These are phyloP conservation scores for Byssoonygena ceratinophila DNA, from an alignment of 2,329 filamentous ascomycete genomes.

Conservation along the genomic window DNA sequence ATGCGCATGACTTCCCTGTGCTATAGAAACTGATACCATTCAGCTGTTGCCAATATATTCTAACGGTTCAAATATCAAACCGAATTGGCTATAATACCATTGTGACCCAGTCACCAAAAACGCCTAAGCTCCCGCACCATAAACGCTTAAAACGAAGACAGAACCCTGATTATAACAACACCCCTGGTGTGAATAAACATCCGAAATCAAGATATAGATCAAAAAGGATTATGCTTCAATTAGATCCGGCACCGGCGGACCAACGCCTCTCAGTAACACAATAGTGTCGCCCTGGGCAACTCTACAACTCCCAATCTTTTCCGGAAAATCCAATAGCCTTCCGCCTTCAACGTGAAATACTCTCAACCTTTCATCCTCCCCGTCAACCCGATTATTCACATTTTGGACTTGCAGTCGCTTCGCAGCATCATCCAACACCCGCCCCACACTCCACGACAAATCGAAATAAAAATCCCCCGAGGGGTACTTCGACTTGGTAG, in stretches of 20 bases:
- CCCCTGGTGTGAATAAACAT: not conserved
- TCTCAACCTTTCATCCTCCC: slow-evolving; percentile 60
- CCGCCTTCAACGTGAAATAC: slow-evolving; percentile 93
- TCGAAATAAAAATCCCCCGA: slow-evolving; percentile 72
- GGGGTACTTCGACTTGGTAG: slow-evolving; percentile 70
- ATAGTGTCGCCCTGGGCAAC: slow-evolving; percentile 79
- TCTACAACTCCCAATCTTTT: slow-evolving; percentile 61
- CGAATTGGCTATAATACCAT: too few relatives aligned
- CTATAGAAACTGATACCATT: not conserved
- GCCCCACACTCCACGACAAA: slow-evolving; percentile 79
- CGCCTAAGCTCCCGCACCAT: not conserved
- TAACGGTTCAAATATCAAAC: too few relatives aligned
- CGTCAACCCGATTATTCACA: slow-evolving; percentile 35
- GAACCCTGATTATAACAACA: not conserved
- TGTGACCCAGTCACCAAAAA: not conserved
- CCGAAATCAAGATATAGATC: not conserved
- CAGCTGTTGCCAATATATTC: not conserved
- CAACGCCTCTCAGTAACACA: slow-evolving; percentile 75
- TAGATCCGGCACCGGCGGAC: slow-evolving; percentile 60
- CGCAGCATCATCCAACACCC: slow-evolving; percentile 42
- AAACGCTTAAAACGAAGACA: not conserved
- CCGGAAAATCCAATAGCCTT: slow-evolving; percentile 71
- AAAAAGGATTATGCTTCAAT: slow-evolving; percentile 44
- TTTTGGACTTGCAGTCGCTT: slow-evolving; percentile 36
- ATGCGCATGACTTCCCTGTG: too few relatives aligned